Evolutionary conservation across 2,329 filamentous ascomycete genomes (phyloP), one percentile per base, ranked within the genome.

Genomic region (Ceratocystis ficicola): DNA sequence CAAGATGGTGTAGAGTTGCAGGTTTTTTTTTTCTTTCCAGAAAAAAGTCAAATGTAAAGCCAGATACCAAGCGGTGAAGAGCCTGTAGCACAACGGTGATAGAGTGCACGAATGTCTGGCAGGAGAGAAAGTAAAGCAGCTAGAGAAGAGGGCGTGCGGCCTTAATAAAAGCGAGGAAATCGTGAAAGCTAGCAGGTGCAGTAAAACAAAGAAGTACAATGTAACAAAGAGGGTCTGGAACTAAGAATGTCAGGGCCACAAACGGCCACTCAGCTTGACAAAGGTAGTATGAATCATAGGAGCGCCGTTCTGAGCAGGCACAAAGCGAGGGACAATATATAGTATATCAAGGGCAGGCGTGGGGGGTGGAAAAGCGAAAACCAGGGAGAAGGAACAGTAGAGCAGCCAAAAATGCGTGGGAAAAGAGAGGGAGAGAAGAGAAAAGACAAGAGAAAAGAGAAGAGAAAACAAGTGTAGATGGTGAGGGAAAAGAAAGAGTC

Each of bases 211-310:
- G 17, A 41, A 22, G 30, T 28, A 28, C 10, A 17, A 32, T 59
- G 55, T n/a, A 59, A 59, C 15, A 41, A 41, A 41, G 36, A 41
- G 30, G 12, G 25, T 32, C n/a, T 36, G 8, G 28, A 12, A 59
- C 48, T 17, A 41, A 63, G n/a, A 63, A 46, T 63, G 44, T 48
- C 61, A 63, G 61, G 44, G 44, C 61, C 61, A 63, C 25, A 63
- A 63, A 48, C 61, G 61, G 25, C 44, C 61, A 32, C 61, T 63
- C 30, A 63, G 17, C 22, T 63, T 46, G 41, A 63, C 44, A 48
- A 59, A 12, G 20, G 28, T 30, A 36, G 25, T 28, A 44, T 17
- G 20, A 44, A 48, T 65, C 55, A 60, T 44, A 60, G 63, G 55
- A 50, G 63, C 41, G 15, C 22, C 63, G 60, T 65, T 28, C 44